Conservation (phyloP, 306 rosid species). For the Prunus armeniaca region DNA sequence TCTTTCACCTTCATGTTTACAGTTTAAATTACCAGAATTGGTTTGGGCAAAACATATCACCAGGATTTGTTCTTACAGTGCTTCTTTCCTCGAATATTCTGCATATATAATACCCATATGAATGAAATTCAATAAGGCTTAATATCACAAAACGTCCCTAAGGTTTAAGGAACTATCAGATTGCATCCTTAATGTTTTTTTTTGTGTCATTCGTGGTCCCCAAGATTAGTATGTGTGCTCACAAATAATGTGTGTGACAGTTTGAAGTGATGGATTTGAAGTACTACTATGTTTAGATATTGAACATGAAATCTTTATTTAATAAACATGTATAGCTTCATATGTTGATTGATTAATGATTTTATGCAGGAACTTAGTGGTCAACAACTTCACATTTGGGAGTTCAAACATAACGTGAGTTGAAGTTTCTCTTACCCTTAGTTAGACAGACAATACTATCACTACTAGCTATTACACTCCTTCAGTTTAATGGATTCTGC, state of each 20-base stretch:
- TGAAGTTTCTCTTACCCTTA: neutral
- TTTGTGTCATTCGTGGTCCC: no score
- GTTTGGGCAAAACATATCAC: neutral
- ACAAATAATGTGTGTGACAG: neutral
- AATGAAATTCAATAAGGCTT: no score
- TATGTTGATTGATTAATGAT: neutral
- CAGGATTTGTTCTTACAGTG: neutral
- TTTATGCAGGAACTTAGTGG: constrained; percentile 29
- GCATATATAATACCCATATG: neutral
- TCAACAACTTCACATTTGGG: constrained; percentile 26
- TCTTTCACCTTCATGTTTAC: neutral
- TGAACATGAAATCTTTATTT: neutral
- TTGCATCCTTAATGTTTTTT: no score
- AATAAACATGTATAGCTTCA: neutral
- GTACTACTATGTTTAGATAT: neutral
- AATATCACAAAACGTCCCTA: no score
- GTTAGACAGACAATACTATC: neutral
- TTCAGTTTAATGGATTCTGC: no score
- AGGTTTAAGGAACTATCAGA: no score
- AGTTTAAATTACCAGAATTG: neutral
- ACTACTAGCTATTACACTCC: neutral
- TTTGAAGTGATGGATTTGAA: no score
- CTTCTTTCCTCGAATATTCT: neutral
- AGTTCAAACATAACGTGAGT: constrained; percentile 19
- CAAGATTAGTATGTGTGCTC: no score